Evolutionary conservation across 108 stramenopile genomes (phyloP).

Genomic region (Skeletonema tropicum): DNA sequence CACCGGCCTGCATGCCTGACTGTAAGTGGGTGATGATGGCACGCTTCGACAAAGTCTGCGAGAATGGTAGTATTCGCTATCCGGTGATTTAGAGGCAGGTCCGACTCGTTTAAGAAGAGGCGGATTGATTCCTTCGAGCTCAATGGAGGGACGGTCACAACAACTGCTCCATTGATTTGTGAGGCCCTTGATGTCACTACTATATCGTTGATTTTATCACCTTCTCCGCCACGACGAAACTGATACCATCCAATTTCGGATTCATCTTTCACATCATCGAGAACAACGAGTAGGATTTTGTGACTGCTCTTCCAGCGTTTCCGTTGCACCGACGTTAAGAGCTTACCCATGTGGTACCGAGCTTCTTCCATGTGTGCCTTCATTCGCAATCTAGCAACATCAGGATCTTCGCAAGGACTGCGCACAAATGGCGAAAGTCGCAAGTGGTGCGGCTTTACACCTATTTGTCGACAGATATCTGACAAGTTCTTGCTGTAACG

Average conservation of each 20-base stretch:
- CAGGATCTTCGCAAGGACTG: constrained; percentile 57
- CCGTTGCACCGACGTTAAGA: constrained; percentile 40
- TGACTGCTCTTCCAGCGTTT: constrained; percentile 8
- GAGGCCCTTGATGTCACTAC: constrained; percentile 63
- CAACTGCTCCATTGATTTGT: constrained; percentile 50
- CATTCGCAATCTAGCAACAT: constrained; percentile 60
- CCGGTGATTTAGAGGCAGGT: constrained; percentile 54
- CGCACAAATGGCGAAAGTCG: constrained; percentile 44
- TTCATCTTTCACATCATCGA: constrained; percentile 71
- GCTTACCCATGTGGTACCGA: constrained; percentile 62
- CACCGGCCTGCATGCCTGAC: constrained; percentile 80
- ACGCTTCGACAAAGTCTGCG: constrained; percentile 58
- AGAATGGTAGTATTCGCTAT: constrained; percentile 57
- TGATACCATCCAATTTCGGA: constrained; percentile 80
- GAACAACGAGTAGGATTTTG: constrained; percentile 60
- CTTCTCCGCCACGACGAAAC: constrained; percentile 49
- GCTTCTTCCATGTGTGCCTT: constrained; percentile 78
- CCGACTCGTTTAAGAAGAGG: constrained; percentile 68
- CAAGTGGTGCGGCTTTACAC: constrained; percentile 16
- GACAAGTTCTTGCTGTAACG: constrained; percentile 11
- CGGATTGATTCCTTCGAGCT: constrained; percentile 63
- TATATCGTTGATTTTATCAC: constrained; percentile 55
- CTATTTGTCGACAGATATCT: constrained; percentile 24
- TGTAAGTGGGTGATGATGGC: constrained; percentile 74
- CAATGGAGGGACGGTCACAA: constrained; percentile 72